These are phyloP conservation scores for Globisporangium megalacanthum DNA, from an alignment of 352 stramenopile species.

Conservation along the genomic window DNA sequence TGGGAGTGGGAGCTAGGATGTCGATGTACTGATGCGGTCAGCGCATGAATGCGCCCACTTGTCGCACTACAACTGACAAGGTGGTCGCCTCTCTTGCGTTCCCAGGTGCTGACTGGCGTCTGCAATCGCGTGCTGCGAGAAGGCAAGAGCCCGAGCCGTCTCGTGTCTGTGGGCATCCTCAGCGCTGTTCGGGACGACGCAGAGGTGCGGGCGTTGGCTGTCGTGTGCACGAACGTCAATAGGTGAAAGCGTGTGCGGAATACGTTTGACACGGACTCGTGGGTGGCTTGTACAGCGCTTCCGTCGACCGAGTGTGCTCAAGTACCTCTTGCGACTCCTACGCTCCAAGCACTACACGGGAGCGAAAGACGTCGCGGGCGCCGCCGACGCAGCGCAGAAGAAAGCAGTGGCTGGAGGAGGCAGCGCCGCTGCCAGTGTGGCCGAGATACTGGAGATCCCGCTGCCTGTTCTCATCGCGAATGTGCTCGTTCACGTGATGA, in stretches of 20 bases:
- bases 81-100: background rate
- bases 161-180: conserved; percentile 60
- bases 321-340: conserved; percentile 71
- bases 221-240: background rate
- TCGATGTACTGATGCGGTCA: background rate
- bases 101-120: conserved; percentile 39
- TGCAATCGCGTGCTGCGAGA: conserved; percentile 58
- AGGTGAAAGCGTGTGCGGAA: too few relatives aligned
- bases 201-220: conserved; percentile 17
- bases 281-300: conserved; percentile 29
- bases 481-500: conserved; percentile 58
- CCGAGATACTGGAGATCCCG: conserved; percentile 43
- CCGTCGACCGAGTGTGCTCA: conserved; percentile 45
- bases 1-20: background rate
- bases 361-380: conserved; percentile 24
- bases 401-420: conserved; percentile 10
- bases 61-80: background rate
- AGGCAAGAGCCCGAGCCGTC: conserved; percentile 38
- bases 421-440: conserved; percentile 7
- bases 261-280: background rate
- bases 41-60: background rate
- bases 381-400: conserved; percentile 13
- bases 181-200: conserved; percentile 50
- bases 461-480: conserved; percentile 74
- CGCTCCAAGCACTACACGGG: conserved; percentile 79